Conservation (phyloP, 2,329 filamentous ascomycete species). For the Dactylonectria estremocensis region DNA sequence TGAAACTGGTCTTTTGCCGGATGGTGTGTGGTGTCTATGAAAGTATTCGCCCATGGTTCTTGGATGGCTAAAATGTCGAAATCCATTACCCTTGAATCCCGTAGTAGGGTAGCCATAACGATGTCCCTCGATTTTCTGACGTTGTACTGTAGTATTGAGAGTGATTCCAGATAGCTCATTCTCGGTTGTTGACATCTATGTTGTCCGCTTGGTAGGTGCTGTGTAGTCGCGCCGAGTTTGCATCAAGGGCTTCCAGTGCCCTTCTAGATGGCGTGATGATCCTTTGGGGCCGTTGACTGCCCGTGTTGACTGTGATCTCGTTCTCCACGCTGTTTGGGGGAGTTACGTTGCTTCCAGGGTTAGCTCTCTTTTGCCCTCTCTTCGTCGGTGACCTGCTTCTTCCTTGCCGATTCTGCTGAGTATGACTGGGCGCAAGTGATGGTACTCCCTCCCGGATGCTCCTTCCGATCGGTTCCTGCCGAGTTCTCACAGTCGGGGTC, state of each 20-base stretch:
- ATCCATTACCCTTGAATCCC: conserved; percentile 12
- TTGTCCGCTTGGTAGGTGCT: conserved; percentile 13
- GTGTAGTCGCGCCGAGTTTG: neutral
- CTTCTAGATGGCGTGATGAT: conserved; percentile 2
- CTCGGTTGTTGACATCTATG: conserved; percentile 5
- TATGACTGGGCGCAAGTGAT: no score
- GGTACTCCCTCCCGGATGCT: no score
- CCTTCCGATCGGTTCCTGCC: no score
- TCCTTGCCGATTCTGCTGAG: no score
- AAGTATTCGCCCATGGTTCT: conserved; percentile 7
- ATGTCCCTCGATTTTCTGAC: conserved; percentile 23
- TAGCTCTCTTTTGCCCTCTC: no score
- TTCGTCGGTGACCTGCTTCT: no score
- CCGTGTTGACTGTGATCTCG: neutral
- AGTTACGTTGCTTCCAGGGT: no score
- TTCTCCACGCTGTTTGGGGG: neutral
- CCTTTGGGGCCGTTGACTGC: neutral
- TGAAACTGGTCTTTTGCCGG: conserved; percentile 10
- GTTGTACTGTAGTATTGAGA: conserved; percentile 28
- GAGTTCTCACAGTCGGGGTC: no score
- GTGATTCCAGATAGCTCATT: conserved; percentile 15
- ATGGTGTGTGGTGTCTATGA: conserved; percentile 19
- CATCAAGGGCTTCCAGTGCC: conserved; percentile 3
- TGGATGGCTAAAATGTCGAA: conserved; percentile 19
- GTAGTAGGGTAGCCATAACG: conserved; percentile 20